phyloP scores from a whole-genome alignment of 108 stramenopile genomes.

The Chaetoceros muelleri region DNA sequence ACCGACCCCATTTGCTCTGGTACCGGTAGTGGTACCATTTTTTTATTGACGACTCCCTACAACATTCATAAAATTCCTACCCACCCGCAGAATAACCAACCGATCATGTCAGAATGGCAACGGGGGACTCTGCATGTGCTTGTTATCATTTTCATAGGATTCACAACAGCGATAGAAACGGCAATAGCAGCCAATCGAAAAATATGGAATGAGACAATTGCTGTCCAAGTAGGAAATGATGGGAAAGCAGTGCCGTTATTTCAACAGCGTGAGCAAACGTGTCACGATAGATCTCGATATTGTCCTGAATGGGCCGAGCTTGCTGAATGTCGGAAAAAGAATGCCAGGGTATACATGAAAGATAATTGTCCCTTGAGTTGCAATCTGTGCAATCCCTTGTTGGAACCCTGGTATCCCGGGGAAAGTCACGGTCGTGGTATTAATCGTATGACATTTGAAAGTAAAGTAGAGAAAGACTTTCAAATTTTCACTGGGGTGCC shows the following conservation, averaged over 20 bases:
- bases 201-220: too few species aligned
- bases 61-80: too few species aligned
- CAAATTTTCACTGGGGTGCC: neutral
- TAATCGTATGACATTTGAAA: neutral
- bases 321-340: neutral
- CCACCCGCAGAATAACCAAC: too few species aligned
- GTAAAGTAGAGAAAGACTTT: neutral
- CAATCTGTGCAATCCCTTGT: neutral
- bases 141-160: too few species aligned
- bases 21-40: too few species aligned
- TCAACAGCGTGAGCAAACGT: neutral
- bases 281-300: neutral
- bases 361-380: neutral
- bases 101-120: too few species aligned
- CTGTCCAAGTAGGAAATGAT: too few species aligned
- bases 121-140: too few species aligned
- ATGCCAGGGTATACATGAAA: neutral
- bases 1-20: too few species aligned
- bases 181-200: too few species aligned
- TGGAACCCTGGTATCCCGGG: neutral
- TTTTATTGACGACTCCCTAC: too few species aligned
- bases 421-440: neutral
- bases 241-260: neutral
- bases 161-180: too few species aligned
- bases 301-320: neutral